Conservation (phyloP, 345 rosid genomes). For the Salix caprea region DNA sequence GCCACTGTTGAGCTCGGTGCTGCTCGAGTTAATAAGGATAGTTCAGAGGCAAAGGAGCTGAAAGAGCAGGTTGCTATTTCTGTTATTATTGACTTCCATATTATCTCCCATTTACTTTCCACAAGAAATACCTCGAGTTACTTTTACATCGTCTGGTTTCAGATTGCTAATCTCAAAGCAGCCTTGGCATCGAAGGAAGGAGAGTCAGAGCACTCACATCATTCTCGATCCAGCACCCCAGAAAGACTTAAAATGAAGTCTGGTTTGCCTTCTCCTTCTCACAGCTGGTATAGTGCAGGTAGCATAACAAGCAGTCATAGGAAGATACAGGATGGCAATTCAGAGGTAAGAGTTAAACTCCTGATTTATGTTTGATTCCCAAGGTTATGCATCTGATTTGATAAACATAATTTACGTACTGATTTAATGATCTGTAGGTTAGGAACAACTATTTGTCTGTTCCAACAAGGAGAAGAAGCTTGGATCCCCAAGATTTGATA, state of each 20-base stretch:
- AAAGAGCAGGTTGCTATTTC: conserved; percentile 24
- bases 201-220: conserved; percentile 15
- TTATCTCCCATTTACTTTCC: neutral
- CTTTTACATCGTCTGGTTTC: neutral
- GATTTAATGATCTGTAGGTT: conserved; percentile 11
- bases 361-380: neutral
- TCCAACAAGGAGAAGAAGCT: conserved; percentile 26
- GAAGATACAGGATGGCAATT: conserved; percentile 2
- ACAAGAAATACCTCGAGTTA: neutral
- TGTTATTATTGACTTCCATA: neutral
- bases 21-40: conserved; percentile 32
- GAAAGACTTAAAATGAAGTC: conserved; percentile 14
- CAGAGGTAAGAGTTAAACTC: conserved; percentile 3
- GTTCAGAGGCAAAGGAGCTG: conserved; percentile 29
- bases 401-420: neutral
- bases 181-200: conserved; percentile 29
- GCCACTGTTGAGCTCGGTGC: conserved; percentile 37
- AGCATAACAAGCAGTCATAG: conserved; percentile 5
- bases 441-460: conserved; percentile 1
- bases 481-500: conserved; percentile 22
- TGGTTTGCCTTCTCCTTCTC: conserved; percentile 16
- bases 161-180: conserved; percentile 31
- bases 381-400: neutral
- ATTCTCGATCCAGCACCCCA: conserved; percentile 31
- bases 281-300: conserved; percentile 16